Evolutionary conservation across 2,329 filamentous ascomycete species (phyloP).

Genomic region (Pseudomassariella vexata): DNA sequence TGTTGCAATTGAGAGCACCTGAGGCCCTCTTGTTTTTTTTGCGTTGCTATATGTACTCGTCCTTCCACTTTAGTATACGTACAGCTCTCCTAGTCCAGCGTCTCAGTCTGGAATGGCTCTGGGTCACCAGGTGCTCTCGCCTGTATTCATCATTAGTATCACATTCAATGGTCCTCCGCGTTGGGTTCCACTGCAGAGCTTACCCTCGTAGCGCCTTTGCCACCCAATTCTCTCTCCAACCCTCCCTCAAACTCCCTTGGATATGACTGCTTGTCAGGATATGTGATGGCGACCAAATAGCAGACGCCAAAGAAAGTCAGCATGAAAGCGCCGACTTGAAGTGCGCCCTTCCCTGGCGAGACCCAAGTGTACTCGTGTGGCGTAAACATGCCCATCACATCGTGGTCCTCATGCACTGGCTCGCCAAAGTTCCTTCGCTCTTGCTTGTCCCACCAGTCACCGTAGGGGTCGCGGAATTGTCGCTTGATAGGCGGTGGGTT

Average conservation of each 20-base stretch:
- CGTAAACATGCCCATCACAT: slow-evolving; percentile 84
- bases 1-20: no score
- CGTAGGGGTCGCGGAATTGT: slow-evolving; percentile 87
- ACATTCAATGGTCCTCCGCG: slow-evolving; percentile 1
- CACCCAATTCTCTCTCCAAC: slow-evolving; percentile 69
- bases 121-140: slow-evolving; percentile 51
- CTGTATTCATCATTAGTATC: slow-evolving; percentile 23
- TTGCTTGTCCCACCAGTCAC: slow-evolving; percentile 95
- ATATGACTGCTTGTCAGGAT: slow-evolving; percentile 65
- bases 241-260: slow-evolving; percentile 69
- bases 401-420: slow-evolving; percentile 93
- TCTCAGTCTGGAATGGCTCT: slow-evolving; percentile 37
- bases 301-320: slow-evolving; percentile 56
- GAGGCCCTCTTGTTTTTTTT: no score
- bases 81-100: slow-evolving; percentile 20
- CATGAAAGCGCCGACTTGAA: slow-evolving; percentile 65
- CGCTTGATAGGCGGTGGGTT: slow-evolving; percentile 79
- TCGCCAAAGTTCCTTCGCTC: slow-evolving; percentile 96
- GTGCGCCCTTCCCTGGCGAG: slow-evolving; percentile 61
- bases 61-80: slow-evolving; percentile 18
- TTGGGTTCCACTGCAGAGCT: slow-evolving; percentile 26
- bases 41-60: no score
- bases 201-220: slow-evolving; percentile 60
- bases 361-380: slow-evolving; percentile 84
- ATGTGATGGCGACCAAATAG: slow-evolving; percentile 62